Evolutionary conservation across 805 yeast genomes (phyloP).

Genomic region (Vanderwaltozyma tropicalis): DNA sequence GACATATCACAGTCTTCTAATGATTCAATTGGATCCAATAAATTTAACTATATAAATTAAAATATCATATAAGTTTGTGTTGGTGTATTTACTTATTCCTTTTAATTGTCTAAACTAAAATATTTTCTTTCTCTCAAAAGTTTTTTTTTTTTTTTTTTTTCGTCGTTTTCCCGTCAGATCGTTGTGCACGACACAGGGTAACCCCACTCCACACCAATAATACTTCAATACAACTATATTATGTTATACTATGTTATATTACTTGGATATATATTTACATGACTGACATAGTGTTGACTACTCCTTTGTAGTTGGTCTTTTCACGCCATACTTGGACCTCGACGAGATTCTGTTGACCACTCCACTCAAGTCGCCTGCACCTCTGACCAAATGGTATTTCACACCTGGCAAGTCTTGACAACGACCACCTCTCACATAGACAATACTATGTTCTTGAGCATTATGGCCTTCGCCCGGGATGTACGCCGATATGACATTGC

Average conservation of each 20-base stretch:
- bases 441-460: conserved; percentile 95
- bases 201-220: no score
- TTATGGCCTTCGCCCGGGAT: conserved; percentile 99
- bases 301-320: conserved; percentile 45
- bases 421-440: conserved; percentile 95
- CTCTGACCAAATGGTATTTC: conserved; percentile 86
- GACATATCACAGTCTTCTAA: conserved; percentile 26
- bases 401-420: conserved; percentile 98
- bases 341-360: conserved; percentile 87
- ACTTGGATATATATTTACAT: not conserved
- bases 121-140: no score
- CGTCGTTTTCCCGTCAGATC: no score
- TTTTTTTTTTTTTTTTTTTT: no score
- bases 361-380: conserved; percentile 85
- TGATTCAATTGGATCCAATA: no score
- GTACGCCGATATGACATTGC: conserved; percentile 80
- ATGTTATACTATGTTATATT: not conserved
- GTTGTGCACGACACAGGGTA: not conserved
- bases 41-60: no score
- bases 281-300: not conserved
- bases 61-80: no score
- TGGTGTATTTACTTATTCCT: not conserved
- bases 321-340: conserved; percentile 89
- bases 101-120: not conserved
- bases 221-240: not conserved